Conservation (phyloP, 202 grass and related monocot genomes). For the Cymbopogon flexuosus region DNA sequence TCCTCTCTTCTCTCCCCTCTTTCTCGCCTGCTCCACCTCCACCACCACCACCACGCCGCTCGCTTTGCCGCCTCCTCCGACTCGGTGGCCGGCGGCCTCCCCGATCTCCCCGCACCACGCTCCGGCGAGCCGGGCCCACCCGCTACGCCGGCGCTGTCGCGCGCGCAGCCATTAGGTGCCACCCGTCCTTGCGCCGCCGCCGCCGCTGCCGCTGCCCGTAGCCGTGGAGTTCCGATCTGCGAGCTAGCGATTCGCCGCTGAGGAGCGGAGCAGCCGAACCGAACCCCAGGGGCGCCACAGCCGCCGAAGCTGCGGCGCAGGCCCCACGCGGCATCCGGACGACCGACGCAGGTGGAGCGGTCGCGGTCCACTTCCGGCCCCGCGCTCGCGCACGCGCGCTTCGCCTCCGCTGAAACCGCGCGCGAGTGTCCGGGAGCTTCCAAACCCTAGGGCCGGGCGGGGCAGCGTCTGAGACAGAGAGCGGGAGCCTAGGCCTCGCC, state of each 20-base stretch:
- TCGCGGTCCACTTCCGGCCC: background rate
- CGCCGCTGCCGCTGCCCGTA: background rate
- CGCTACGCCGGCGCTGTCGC: background rate
- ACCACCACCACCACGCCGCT: constrained; percentile 24
- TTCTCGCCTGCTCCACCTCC: constrained; percentile 27
- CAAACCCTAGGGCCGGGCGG: background rate
- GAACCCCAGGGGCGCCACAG: background rate
- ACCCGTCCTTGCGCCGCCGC: background rate
- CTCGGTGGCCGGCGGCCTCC: background rate
- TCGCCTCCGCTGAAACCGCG: background rate
- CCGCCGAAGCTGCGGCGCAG: background rate
- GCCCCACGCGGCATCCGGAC: background rate
- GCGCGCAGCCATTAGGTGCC: background rate
- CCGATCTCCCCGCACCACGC: constrained; percentile 20
- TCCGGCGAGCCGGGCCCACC: constrained; percentile 19
- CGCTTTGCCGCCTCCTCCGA: background rate
- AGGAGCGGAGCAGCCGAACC: constrained; percentile 13
- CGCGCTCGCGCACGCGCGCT: background rate
- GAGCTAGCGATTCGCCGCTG: background rate
- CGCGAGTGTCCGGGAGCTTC: background rate
- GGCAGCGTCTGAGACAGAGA: background rate
- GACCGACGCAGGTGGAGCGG: background rate
- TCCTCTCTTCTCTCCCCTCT: too few relatives aligned
- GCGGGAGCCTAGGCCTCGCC: background rate
- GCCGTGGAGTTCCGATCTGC: constrained; percentile 37